Conservation (phyloP, 2,329 filamentous ascomycete genomes). For the Endoconidiophora polonica region DNA sequence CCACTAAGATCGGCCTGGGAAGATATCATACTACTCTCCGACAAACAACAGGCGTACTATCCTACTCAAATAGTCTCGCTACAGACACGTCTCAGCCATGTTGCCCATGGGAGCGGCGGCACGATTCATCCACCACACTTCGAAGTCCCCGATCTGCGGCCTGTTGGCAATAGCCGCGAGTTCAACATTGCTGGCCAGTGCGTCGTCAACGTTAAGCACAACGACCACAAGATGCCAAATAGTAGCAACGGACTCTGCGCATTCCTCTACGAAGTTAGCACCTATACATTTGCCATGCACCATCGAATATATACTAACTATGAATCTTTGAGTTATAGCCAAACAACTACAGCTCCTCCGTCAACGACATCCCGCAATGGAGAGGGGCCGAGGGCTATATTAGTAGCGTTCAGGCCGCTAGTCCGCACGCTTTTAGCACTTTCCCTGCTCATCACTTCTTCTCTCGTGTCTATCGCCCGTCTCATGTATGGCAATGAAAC, state of each 20-base stretch:
- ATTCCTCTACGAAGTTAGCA: slow-evolving; percentile 36
- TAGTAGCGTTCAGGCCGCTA: slow-evolving; percentile 24
- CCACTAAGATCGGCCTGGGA: slow-evolving; percentile 35
- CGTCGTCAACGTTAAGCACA: slow-evolving; percentile 19
- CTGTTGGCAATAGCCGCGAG: slow-evolving; percentile 20
- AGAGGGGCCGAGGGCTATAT: slow-evolving; percentile 21
- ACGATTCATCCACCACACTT: slow-evolving; percentile 20
- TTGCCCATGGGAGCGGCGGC: background rate
- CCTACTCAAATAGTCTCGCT: slow-evolving; percentile 28
- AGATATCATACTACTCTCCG: slow-evolving; percentile 27
- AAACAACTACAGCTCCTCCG: slow-evolving; percentile 24
- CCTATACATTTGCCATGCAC: background rate
- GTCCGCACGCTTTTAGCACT: slow-evolving; percentile 29
- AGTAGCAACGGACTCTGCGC: slow-evolving; percentile 28
- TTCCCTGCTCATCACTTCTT: slow-evolving; percentile 45
- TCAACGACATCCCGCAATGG: slow-evolving; percentile 21
- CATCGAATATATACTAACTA: background rate
- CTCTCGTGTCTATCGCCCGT: slow-evolving; percentile 35
- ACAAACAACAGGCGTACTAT: slow-evolving; percentile 21
- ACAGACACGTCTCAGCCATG: slow-evolving; percentile 23
- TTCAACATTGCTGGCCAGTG: slow-evolving; percentile 29
- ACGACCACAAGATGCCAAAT: slow-evolving; percentile 18
- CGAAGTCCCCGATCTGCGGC: slow-evolving; percentile 23
- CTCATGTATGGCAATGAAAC: slow-evolving; percentile 26
- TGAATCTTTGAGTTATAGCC: slow-evolving; percentile 22